Percentiles rank a stretch among this genome's conserved stretches.
phyloP scores from a whole-genome alignment of 306 rosid genomes.

The Datisca glomerata region DNA sequence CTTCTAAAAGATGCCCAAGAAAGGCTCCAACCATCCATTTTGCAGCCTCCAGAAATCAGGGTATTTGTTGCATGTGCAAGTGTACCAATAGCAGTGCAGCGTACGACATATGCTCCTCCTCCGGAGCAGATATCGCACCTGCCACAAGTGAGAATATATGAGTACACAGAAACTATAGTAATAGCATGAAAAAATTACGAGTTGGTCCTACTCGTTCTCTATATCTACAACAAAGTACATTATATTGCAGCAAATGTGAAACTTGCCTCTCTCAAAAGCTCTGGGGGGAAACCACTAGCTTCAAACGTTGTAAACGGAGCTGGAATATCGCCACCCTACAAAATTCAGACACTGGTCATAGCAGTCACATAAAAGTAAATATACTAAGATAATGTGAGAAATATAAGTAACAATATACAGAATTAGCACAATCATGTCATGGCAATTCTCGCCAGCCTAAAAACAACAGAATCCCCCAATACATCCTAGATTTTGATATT shows the following conservation, averaged over 20 bases:
- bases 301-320: conserved; percentile 91
- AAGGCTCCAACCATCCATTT: conserved; percentile 97
- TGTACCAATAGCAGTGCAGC: conserved; percentile 99
- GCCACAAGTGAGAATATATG: conserved; percentile 92
- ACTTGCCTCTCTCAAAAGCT: conserved; percentile 89
- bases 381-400: too few species aligned
- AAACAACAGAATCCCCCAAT: too few species aligned
- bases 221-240: too few species aligned
- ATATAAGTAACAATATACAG: too few species aligned
- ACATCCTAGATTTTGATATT: too few species aligned
- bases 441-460: too few species aligned
- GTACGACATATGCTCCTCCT: conserved; percentile 99
- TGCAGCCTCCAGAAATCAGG: conserved; percentile 98
- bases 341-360: conserved; percentile 11
- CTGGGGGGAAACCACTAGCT: conserved; percentile 86
- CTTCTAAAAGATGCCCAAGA: conserved; percentile 92
- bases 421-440: too few species aligned
- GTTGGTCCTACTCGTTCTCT: not conserved
- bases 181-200: conserved; percentile 17
- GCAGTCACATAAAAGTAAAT: conserved; percentile 2
- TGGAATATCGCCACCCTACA: conserved; percentile 92
- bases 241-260: conserved; percentile 7
- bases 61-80: conserved; percentile 85
- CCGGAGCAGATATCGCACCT: conserved; percentile 99
- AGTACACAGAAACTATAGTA: conserved; percentile 43